Base-by-base conservation (phyloP, 257 asterid genomes). In the Cinchona pubescens region DNA sequence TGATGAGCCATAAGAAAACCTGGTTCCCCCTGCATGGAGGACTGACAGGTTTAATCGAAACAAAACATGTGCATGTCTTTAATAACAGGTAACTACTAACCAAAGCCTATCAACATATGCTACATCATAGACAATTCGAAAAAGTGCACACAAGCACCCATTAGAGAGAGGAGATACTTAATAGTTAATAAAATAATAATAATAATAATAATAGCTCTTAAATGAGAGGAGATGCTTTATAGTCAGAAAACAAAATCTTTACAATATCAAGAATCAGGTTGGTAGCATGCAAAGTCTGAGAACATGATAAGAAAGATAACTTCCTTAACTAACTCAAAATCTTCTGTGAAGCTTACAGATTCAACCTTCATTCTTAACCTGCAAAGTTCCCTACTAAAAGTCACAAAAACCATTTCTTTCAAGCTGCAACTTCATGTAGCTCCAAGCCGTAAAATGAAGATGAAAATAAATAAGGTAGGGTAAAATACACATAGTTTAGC, bases 1-100 rank as follows among this genome's bases (percentile, higher is more conserved):
- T 85, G 95, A 80, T 86, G 85, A 69, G 98, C 89, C 77, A 91
- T 75, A 66, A 74, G 81, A 67, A 95, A 90, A 64, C 99, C 99
- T 49, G 84, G 76, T 80, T 91, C 98, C 27, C 98, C 98, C 98
- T 95, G 81, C 58, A 59, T 72, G 67, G 64, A 82, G 19, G 78
- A 78, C 65, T 18, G 6, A 34, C 55, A 72, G 21, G 18, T 35
- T 48, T 45, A 63, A 37, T 21, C 29, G 4, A 61, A 64, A 29
- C 68, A 18, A 19, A n/a, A 15, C 58, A 46, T 18, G 38, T 37
- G 23, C 49, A 23, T 49, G n/a, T n/a, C 21, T 18, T 56, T 60
- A 32, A 58, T 29, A 25, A 55, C 29, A 63, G 34, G 32, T 13
- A 71, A 7, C 19, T 16, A 62, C 7, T 29, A 29, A 7, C n/a